Evolutionary conservation across 2,329 filamentous ascomycete genomes (phyloP), one percentile per base, ranked within the genome.

Genomic region (Diplodia mutila): DNA sequence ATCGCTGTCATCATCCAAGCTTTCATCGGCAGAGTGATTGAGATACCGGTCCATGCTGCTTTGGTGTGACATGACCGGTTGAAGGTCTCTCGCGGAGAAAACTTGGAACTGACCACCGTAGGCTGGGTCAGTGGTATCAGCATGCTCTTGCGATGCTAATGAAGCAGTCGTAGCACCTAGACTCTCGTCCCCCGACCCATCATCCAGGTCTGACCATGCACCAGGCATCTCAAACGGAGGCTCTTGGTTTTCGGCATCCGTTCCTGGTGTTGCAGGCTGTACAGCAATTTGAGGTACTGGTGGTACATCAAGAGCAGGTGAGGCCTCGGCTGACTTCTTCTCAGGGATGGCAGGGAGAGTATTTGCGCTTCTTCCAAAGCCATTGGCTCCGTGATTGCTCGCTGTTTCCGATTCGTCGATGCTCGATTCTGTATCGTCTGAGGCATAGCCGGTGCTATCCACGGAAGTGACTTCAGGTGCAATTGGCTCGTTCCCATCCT

Each of bases 401-500:
- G 25, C 34, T 7, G 51, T 12, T 42, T 64, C 61, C 37, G 51
- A 34, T 8, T 67, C 65, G 34, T 67, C 61, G 4, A 52, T 9
- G 16, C 53, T 65, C 14, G 57, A 67, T 18, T 6, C 27, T 11
- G 59, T 63, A 12, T 55, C 66, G 25, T 55, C 87, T 16, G 89
- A 91, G 16, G 83, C 78, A 70, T 91, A 89, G 1, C 87, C 89
- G 66, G 79, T 85, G 11, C 86, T 87, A 74, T 93, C 90, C 21
- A 90, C 85, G 1, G 89, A 89, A 0, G 89, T 90, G 14, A 91
- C 88, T 18, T 92, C 85, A 0, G 90, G 90, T 4, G 91, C 89
- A 39, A 93, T 76, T 18, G 91, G 90, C 69, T 91, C 87, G 64
- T 86, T 82, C 69, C 84, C 27, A 7, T 18, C 25, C 29, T 42